A percentile compares a stretch with the other conserved stretches of the same genome.
Conservation (phyloP, 371 early-diverging fungal genomes). For the Circinella umbellata region DNA sequence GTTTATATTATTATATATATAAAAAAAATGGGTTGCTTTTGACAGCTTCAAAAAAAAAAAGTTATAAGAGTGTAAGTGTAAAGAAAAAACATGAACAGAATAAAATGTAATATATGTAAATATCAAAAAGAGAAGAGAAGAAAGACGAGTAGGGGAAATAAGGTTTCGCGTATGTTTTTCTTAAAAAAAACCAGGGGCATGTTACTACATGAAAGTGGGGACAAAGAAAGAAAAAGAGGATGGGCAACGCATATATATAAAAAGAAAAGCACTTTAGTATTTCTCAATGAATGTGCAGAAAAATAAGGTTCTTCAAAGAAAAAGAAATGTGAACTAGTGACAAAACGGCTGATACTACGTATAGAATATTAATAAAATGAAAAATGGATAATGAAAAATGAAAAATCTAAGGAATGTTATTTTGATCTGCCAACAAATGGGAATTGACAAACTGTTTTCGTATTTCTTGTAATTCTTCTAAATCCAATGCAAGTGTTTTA, state of each 20-base stretch:
- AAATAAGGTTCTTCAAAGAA: too few species aligned
- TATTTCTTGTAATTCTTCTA: slow-evolving; percentile 28
- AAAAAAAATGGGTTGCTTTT: not conserved
- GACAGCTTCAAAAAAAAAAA: not conserved
- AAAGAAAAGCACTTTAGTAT: too few species aligned
- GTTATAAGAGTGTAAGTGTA: slow-evolving; percentile 1
- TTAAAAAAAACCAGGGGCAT: too few species aligned
- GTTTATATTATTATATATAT: not conserved
- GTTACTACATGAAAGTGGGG: too few species aligned
- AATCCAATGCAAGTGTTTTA: slow-evolving; percentile 22
- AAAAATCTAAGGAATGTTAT: not conserved
- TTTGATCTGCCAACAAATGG: not conserved
- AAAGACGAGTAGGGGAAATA: not conserved
- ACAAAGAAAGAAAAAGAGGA: too few species aligned
- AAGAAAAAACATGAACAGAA: slow-evolving; percentile 7
- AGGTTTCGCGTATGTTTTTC: too few species aligned
- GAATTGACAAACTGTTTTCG: slow-evolving; percentile 16
- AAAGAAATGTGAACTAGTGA: too few species aligned
- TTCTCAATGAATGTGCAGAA: too few species aligned
- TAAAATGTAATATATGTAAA: not conserved
- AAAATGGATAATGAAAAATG: too few species aligned
- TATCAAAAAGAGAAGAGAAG: not conserved
- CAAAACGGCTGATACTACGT: too few species aligned
- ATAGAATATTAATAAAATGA: too few species aligned
- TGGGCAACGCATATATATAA: too few species aligned